Evolutionary conservation across 1,284 basidiomycete genomes (phyloP).

Genomic region (Sphagnurus paluster): DNA sequence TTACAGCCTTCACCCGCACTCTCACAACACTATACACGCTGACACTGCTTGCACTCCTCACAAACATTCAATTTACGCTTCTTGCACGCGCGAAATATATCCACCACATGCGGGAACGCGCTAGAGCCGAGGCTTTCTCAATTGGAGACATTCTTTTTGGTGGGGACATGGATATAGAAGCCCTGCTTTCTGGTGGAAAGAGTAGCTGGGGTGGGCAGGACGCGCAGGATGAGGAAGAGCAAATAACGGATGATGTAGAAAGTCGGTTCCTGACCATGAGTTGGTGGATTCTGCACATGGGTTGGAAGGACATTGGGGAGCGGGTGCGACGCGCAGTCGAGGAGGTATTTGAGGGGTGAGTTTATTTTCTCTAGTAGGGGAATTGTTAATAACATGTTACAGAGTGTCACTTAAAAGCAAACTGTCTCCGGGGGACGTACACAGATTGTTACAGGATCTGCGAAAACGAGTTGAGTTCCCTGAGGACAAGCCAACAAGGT

Average conservation of each 20-base stretch:
- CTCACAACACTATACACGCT: constrained; percentile 83
- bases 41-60: constrained; percentile 79
- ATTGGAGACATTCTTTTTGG: constrained; percentile 30
- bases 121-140: constrained; percentile 41
- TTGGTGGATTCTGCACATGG: constrained; percentile 90
- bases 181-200: constrained; percentile 20
- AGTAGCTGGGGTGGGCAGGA: no score
- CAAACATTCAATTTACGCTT: constrained; percentile 80
- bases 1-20: constrained; percentile 79
- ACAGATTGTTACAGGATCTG: constrained; percentile 67
- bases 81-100: constrained; percentile 85
- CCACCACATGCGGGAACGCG: constrained; percentile 48
- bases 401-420: constrained; percentile 82
- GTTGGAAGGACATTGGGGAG: constrained; percentile 82
- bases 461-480: constrained; percentile 71
- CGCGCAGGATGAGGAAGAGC: constrained; percentile 24
- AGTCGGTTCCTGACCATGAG: constrained; percentile 81
- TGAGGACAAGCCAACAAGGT: no score
- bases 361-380: constrained; percentile 15
- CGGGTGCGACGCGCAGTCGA: constrained; percentile 75
- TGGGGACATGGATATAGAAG: constrained; percentile 21
- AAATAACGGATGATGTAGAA: constrained; percentile 62
- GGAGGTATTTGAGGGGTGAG: constrained; percentile 77
- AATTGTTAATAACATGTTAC: constrained; percentile 7
- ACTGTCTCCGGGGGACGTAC: constrained; percentile 67